Evolutionary conservation across 2,329 filamentous ascomycete genomes (phyloP), one percentile per base, ranked within the genome.

Genomic region (Cordyceps javanica): DNA sequence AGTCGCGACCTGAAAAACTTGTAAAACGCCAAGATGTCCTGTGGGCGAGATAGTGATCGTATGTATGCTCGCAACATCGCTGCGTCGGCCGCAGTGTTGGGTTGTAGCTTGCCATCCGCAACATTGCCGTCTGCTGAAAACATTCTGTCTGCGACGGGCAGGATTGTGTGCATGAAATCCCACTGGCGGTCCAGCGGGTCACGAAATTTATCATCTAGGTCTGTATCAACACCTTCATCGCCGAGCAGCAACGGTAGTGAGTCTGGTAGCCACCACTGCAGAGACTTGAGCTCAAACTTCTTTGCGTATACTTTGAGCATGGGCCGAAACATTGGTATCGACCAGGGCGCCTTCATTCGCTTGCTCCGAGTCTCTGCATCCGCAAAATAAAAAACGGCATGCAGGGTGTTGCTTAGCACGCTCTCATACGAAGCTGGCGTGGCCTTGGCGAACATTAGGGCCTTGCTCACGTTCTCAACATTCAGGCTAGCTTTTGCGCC

Each of bases 401-500:
- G 78, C 23, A 87, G 68, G 0, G 64, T 66, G 32, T 72, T 71
- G 60, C 73, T 73, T 25, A 73, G 64, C 16, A 74, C 65, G 19
- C 69, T 66, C 3, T 67, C 62, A 16, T 64, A 60, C 2, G 77
- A 62, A 46, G 74, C 75, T 5, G 77, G 69, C 52, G 87, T 75
- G 45, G 88, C 77, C 32, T 75, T 73, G 44, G 70, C 72, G 1
- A 75, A 64, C 11, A 72, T 73, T 28, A 73, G 60, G 1, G 70
- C 66, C 32, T 64, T 64, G 16, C 61, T 57, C n/a, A 91, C 75
- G 26, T 78, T 77, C 3, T 75, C 69, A 5, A 78, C 73, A 60
- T 89, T 78, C 25, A 76, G 70, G 21, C 76, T 75, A 4, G 69
- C 67, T 63, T 90, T 90, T 53, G 89, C 87, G 32, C 87, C 87